Evolutionary conservation across 805 yeast genomes (phyloP), one percentile per base, ranked within the genome.

Genomic region (Clavispora carvajalis): DNA sequence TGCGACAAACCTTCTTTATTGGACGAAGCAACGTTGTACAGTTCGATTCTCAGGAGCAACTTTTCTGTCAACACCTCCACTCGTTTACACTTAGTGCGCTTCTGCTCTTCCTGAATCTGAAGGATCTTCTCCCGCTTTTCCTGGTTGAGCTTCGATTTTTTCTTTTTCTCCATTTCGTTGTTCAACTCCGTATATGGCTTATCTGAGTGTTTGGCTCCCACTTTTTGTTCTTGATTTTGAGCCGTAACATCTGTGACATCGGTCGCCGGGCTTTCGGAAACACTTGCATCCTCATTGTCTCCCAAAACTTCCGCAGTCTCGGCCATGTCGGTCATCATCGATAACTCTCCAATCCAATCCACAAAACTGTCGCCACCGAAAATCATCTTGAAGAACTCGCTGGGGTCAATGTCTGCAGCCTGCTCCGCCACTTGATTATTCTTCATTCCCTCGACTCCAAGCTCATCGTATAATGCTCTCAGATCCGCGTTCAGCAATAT

Each of bases 341-440:
- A 77, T 46, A 89, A 65, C 58, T 93, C 96, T 5, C 99, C 99
- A 52, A 91, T 86, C 73, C 89, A 85, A 43, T 78, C 85, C 41
- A 75, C 67, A 57, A 85, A 85, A 1, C 82, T 79, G 44, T 82
- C 89, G 40, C 95, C 95, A 41, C 95, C 95, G 60, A 85, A 93
- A 26, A 93, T 85, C 57, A 74, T 73, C 22, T 83, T 75, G 63
- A 93, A 88, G 54, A 87, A 83, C 58, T 90, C 96, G 38, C 76
- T 69, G 0, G 97, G 95, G 58, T 93, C 98, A 24, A 67, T 54
- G 16, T 64, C 71, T 42, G 81, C 86, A 43, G 82, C 85, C 8
- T 88, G 90, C 7, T 74, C 80, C 2, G 88, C 88, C 28, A 75
- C 72, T 1, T 85, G 85, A 48, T 76, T 74, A 11, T 80, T 85